phyloP scores from a whole-genome alignment of 1,139 yeast genomes.

The Yamadazyma atmosphaerica region DNA sequence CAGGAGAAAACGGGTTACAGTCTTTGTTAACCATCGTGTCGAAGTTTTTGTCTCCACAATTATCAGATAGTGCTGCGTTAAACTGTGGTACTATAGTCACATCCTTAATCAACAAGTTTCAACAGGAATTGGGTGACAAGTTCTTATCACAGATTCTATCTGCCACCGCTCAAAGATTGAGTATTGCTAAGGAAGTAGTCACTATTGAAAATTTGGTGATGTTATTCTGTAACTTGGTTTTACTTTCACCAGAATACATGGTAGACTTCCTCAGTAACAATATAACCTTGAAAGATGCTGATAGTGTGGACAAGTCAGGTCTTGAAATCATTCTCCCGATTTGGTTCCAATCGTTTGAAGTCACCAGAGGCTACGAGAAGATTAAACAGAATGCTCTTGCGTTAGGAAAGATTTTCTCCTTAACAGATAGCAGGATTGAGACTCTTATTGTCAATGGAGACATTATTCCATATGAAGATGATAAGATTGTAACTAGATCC shows the following conservation, averaged over 20 bases:
- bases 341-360: slow-evolving; percentile 84
- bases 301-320: slow-evolving; percentile 24
- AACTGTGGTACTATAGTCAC: slow-evolving; percentile 70
- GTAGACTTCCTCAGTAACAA: slow-evolving; percentile 53
- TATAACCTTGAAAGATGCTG: slow-evolving; percentile 33
- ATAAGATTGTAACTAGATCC: slow-evolving; percentile 77
- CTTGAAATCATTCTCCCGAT: slow-evolving; percentile 44
- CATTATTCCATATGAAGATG: slow-evolving; percentile 59
- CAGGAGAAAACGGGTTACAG: slow-evolving; percentile 51
- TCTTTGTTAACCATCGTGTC: slow-evolving; percentile 62
- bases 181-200: slow-evolving; percentile 64
- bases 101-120: slow-evolving; percentile 63
- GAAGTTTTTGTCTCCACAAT: slow-evolving; percentile 66
- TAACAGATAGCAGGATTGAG: slow-evolving; percentile 55
- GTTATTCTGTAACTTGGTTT: slow-evolving; percentile 73
- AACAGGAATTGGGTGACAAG: slow-evolving; percentile 45
- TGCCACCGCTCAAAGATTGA: slow-evolving; percentile 69
- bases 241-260: slow-evolving; percentile 59
- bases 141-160: slow-evolving; percentile 61
- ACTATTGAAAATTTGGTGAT: slow-evolving; percentile 75
- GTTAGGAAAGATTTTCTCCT: slow-evolving; percentile 55
- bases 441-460: slow-evolving; percentile 73
- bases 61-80: slow-evolving; percentile 79
- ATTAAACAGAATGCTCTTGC: slow-evolving; percentile 75
- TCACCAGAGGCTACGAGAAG: slow-evolving; percentile 74